Conservation (phyloP, 768 basidiomycete species). For the Sistotremastrum suecicum region DNA sequence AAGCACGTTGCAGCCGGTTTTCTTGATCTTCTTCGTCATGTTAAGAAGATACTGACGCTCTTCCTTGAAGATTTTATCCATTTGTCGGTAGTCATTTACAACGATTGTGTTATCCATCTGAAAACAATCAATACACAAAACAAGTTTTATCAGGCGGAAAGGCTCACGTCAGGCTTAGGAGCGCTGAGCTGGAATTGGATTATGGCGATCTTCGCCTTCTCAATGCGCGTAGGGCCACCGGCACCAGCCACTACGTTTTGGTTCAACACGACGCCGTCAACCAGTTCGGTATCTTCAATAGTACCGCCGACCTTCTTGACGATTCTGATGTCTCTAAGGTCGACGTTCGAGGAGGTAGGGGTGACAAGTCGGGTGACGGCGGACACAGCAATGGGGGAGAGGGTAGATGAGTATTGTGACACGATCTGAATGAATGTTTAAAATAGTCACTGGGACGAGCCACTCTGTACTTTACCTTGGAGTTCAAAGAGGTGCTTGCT, state of each 20-base stretch:
- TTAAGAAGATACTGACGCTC: constrained; percentile 96
- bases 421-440: constrained; percentile 53
- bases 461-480: constrained; percentile 46
- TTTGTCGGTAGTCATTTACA: constrained; percentile 98
- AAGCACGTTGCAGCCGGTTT: constrained; percentile 97
- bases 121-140: constrained; percentile 6
- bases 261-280: constrained; percentile 94
- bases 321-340: constrained; percentile 88
- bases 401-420: constrained; percentile 94
- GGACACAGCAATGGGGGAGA: constrained; percentile 97
- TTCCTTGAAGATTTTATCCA: constrained; percentile 99
- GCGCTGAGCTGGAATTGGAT: constrained; percentile 97
- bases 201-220: constrained; percentile 97
- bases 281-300: constrained; percentile 95
- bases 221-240: constrained; percentile 87
- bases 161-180: constrained; percentile 89
- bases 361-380: constrained; percentile 89
- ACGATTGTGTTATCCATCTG: constrained; percentile 99
- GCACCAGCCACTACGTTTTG: constrained; percentile 86
- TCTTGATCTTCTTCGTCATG: constrained; percentile 98
- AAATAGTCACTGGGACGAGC: background rate
- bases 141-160: background rate
- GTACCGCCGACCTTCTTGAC: constrained; percentile 99
- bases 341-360: constrained; percentile 84
- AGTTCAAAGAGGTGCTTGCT: constrained; percentile 90